Conservation (phyloP, 1,284 basidiomycete genomes). For the Leccinum huronense region DNA sequence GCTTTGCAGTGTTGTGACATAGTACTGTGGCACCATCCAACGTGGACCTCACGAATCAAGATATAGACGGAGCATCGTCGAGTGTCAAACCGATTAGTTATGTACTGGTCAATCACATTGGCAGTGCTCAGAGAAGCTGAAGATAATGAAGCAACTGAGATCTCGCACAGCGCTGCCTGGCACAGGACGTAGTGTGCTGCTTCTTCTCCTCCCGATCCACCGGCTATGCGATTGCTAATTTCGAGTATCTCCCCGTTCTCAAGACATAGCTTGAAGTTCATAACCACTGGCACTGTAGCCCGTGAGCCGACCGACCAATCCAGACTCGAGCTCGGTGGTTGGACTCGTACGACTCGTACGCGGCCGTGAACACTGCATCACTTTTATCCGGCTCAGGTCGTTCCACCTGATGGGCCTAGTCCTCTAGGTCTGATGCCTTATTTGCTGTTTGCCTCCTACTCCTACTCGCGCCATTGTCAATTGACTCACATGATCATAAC, state of each 20-base stretch:
- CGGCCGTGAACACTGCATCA: constrained; percentile 17
- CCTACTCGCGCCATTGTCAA: not conserved
- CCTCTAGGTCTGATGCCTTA: not conserved
- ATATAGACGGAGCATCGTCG: not conserved
- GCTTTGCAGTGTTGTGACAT: constrained; percentile 12
- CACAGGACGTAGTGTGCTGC: constrained; percentile 13
- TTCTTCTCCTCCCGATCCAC: constrained; percentile 24
- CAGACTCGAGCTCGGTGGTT: not conserved
- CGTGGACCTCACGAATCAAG: constrained; percentile 1
- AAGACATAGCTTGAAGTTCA: constrained; percentile 17
- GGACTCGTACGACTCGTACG: constrained; percentile 19
- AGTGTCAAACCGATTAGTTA: not conserved
- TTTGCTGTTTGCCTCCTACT: not conserved
- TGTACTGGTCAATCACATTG: constrained; percentile 5
- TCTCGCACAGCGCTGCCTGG: constrained; percentile 2
- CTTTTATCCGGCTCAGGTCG: constrained; percentile 6
- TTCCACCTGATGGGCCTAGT: not conserved
- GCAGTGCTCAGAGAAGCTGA: constrained; percentile 24
- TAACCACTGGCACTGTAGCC: not conserved
- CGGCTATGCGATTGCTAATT: constrained; percentile 10
- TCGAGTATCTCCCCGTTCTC: constrained; percentile 12
- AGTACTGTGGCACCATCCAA: not conserved
- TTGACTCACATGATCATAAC: not conserved
- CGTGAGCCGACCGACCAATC: constrained; percentile 4
- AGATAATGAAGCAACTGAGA: constrained; percentile 9